phyloP scores from a whole-genome alignment of 73 alveolate species.

The Stentor coeruleus region DNA sequence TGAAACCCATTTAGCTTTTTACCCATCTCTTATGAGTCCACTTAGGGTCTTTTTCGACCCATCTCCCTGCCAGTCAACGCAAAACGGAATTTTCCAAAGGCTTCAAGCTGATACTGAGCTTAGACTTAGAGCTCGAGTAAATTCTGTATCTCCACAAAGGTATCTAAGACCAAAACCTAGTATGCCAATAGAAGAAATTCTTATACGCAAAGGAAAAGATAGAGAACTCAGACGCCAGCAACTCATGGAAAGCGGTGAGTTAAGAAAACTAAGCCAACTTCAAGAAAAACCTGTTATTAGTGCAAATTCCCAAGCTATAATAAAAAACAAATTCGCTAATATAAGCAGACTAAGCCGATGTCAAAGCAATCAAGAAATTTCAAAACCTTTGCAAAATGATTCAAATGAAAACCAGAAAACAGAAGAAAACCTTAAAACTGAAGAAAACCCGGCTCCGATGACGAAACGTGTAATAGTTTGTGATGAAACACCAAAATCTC shows the following conservation, averaged over 20 bases:
- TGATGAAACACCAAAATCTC: not conserved
- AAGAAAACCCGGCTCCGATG: not conserved
- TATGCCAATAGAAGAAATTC: not conserved
- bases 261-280: too few species aligned
- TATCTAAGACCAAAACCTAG: not conserved
- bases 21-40: not conserved
- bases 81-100: not conserved
- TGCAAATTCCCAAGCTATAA: not conserved
- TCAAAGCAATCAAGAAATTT: too few species aligned
- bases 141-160: not conserved
- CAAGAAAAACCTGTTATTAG: not conserved
- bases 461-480: too few species aligned
- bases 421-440: not conserved
- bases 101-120: constrained; percentile 6
- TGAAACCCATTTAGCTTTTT: not conserved
- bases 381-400: not conserved
- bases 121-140: not conserved
- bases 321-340: too few species aligned
- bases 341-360: too few species aligned
- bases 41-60: not conserved
- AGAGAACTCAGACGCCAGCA: not conserved
- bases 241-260: not conserved
- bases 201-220: not conserved
- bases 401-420: not conserved
- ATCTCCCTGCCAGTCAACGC: not conserved